Evolutionary conservation across 257 asterid species (phyloP), one percentile per base, ranked within the genome.

Genomic region (Fraxinus anomala): DNA sequence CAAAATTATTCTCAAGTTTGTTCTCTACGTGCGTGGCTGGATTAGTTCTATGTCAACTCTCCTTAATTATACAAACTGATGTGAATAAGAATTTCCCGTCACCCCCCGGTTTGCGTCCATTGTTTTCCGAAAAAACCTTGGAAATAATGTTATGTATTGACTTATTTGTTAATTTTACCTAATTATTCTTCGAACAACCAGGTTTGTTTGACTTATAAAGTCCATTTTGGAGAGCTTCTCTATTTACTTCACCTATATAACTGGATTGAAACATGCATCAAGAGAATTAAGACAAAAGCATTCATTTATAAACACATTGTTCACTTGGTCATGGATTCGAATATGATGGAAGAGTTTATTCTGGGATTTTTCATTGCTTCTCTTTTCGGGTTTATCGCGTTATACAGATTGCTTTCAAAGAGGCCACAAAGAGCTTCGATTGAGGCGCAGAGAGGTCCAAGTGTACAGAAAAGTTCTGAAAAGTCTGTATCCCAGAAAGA

Each of bases 341-440:
- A 73, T 36, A 73, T 49, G 74, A 47, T 83, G 82, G 88, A 85
- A 72, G 80, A 81, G 39, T 83, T 71, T 47, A 59, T 80, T 21
- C 24, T 87, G 65, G 85, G 86, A 68, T 75, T 84, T 4, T 73
- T 87, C 54, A 33, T 85, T 72, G 80, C 85, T 37, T 56, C 83
- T 1, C 40, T 75, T 70, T 12, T 87, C n/a, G 81, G 81, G n/a
- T 72, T 83, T 13, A 42, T 80, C 1, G 21, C 81, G 23, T 73
- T 83, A 11, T 69, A 79, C 72, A 83, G 78, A 68, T 77, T 80
- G 42, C 61, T 24, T 6, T 56, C 1, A 40, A 80, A 70, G 36
- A 75, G 81, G 4, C 66, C 72, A 3, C 75, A 68, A 33, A 54
- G 11, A 2, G 33, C 21, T 2, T 44, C 34, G 28, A 72, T 40